These are phyloP conservation scores for Solanum paucissectum DNA, from an alignment of 257 asterid species.

Conservation along the genomic window DNA sequence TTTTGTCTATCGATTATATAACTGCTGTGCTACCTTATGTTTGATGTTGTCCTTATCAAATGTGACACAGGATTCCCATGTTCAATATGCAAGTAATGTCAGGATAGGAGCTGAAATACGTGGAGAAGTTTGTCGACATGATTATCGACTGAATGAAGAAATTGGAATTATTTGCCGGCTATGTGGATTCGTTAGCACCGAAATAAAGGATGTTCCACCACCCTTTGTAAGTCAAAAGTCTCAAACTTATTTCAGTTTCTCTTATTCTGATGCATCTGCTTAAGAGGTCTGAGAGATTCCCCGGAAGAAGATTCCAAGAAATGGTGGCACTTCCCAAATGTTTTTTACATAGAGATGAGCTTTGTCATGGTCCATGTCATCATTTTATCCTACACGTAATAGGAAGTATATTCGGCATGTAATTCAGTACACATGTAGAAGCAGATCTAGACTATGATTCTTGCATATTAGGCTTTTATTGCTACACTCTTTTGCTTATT, in stretches of 20 bases:
- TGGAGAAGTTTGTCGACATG: constrained; percentile 52
- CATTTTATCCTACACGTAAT: not conserved
- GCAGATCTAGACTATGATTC: not conserved
- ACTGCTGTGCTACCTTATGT: not conserved
- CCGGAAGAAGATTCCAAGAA: not conserved
- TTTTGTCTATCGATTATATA: not conserved
- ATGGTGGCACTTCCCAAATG: not conserved
- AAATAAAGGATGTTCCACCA: constrained; percentile 80
- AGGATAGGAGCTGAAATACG: constrained; percentile 15
- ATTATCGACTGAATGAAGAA: constrained; percentile 67
- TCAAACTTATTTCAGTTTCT: not conserved
- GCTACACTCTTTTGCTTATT: not conserved
- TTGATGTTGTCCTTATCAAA: not conserved
- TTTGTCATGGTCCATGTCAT: not conserved
- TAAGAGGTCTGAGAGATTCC: not conserved
- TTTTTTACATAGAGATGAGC: not conserved
- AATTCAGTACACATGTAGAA: not conserved
- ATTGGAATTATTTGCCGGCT: constrained; percentile 68
- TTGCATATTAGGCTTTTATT: not conserved
- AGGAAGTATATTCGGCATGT: not conserved
- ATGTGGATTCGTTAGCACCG: constrained; percentile 71
- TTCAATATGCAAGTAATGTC: constrained; percentile 16
- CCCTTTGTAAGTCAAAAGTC: constrained; percentile 55
- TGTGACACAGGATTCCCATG: constrained; percentile 33
- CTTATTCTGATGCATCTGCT: not conserved